Evolutionary conservation across 352 stramenopile species (phyloP).

Genomic region (Pythium volutum): DNA sequence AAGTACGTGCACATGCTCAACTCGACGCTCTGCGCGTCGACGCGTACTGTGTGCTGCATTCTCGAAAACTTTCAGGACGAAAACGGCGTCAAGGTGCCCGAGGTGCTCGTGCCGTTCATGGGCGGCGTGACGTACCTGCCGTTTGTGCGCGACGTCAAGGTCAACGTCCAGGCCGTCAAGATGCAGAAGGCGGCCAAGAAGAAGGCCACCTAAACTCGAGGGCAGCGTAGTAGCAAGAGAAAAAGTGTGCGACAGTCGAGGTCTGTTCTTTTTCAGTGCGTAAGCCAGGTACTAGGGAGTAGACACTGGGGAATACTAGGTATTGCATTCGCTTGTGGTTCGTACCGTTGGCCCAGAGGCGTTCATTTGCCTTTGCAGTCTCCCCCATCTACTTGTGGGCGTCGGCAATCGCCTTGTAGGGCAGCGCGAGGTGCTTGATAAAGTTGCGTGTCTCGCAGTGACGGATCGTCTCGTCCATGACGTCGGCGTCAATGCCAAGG

Average conservation of each 20-base stretch:
- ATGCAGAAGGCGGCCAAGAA: slow-evolving; percentile 95
- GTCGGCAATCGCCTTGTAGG: slow-evolving; percentile 54
- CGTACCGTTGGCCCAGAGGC: not conserved
- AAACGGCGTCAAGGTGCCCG: slow-evolving; percentile 96
- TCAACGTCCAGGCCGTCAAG: slow-evolving; percentile 90
- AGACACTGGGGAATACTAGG: slow-evolving; percentile 4
- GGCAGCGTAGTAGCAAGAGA: not conserved
- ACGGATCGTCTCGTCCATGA: slow-evolving; percentile 77
- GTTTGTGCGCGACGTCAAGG: slow-evolving; percentile 95
- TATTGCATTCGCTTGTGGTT: not conserved
- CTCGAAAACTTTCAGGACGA: slow-evolving; percentile 99
- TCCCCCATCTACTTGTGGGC: slow-evolving; percentile 10
- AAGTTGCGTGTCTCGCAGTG: slow-evolving; percentile 84
- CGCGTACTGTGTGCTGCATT: slow-evolving; percentile 98
- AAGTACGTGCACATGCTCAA: slow-evolving; percentile 99
- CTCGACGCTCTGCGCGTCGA: slow-evolving; percentile 97
- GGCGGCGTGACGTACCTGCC: slow-evolving; percentile 97
- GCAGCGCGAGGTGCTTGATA: slow-evolving; percentile 79
- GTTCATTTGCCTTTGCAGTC: not conserved
- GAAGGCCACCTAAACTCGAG: slow-evolving; percentile 67
- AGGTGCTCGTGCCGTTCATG: slow-evolving; percentile 98
- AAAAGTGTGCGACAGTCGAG: not conserved
- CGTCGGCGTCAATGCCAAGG: slow-evolving; percentile 70
- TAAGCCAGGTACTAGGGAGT: not conserved
- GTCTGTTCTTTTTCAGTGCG: not conserved